Evolutionary conservation across 2,329 filamentous ascomycete species (phyloP), one percentile per base, ranked within the genome.

Genomic region (Colletotrichum horii): DNA sequence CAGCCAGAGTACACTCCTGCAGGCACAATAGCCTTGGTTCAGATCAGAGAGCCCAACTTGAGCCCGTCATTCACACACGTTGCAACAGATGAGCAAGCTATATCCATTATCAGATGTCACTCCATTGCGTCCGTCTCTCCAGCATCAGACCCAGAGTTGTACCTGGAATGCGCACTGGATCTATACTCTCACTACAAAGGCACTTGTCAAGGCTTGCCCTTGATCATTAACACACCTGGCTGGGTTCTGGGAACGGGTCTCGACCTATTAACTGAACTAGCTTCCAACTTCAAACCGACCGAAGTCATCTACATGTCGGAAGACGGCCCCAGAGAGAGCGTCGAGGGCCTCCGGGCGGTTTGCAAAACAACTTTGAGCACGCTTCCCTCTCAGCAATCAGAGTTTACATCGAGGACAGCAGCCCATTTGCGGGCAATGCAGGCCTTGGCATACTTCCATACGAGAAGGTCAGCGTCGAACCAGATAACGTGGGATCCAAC

Each of bases 401-500:
- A 91, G 55, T 87, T 87, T 55, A 87, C 87, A 2, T 85, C 89
- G 4, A 87, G 93, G 48, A 94, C 92, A 12, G 89, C 93, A 0
- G 88, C 91, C 0, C 92, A 96, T 76, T 83, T 95, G 4, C 87
- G 94, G 66, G 89, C 90, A 8, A 95, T 96, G 93, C 94, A 96
- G 78, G 91, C 89, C n/a, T 93, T 95, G 88, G 93, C 94, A 0
- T 96, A 96, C 79, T 95, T 96, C 80, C 95, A 96, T 80, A 78
- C 56, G 36, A 65, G 64, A 71, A 74, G 34, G 70, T 61, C 34
- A 74, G 74, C 26, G 78, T 78, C n/a, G 55, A 66, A 56, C 77
- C 76, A 77, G 69, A 65, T 83, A 24, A 82, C 81, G 60, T 94
- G 92, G 90, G 84, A 89, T 67, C 75, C 87, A 0, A 86, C 84